Percentiles rank a stretch among this genome's conserved stretches.
phyloP scores from a whole-genome alignment of 2,329 filamentous ascomycete genomes.

The Apiospora saccharicola region DNA sequence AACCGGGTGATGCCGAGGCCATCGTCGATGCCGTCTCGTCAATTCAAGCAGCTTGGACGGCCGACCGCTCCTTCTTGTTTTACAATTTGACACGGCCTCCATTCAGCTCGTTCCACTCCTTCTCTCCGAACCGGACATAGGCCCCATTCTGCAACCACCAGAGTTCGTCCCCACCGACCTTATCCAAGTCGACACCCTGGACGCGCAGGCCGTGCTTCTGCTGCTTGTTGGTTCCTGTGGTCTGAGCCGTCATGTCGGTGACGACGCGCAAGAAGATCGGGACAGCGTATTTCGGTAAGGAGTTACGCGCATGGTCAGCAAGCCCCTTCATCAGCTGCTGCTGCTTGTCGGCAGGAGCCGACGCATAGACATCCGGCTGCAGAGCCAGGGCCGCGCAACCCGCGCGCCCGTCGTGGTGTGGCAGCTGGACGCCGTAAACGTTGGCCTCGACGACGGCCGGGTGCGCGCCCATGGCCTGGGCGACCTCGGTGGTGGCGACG shows the following conservation, averaged over 20 bases:
- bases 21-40: neutral
- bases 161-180: constrained; percentile 56
- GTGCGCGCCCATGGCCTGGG: constrained; percentile 75
- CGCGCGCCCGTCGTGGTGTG: constrained; percentile 82
- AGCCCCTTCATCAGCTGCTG: constrained; percentile 60
- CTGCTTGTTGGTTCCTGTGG: constrained; percentile 89
- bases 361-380: constrained; percentile 36
- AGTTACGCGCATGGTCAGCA: constrained; percentile 62
- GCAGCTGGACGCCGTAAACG: constrained; percentile 83
- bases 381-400: constrained; percentile 79
- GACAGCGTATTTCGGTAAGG: constrained; percentile 76
- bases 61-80: constrained; percentile 24
- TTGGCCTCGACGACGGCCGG: constrained; percentile 77
- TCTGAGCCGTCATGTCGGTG: constrained; percentile 62
- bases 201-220: constrained; percentile 78
- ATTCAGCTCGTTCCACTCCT: constrained; percentile 74
- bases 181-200: constrained; percentile 75
- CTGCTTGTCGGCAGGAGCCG: constrained; percentile 43
- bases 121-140: constrained; percentile 72
- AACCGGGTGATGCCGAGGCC: neutral
- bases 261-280: constrained; percentile 80
- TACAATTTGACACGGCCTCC: constrained; percentile 76
- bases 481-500: constrained; percentile 82
- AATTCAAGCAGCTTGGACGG: neutral
- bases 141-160: constrained; percentile 71